These are phyloP conservation scores for Aspergillus hancockii DNA, from an alignment of 495 filamentous ascomycete genomes.

Conservation along the genomic window DNA sequence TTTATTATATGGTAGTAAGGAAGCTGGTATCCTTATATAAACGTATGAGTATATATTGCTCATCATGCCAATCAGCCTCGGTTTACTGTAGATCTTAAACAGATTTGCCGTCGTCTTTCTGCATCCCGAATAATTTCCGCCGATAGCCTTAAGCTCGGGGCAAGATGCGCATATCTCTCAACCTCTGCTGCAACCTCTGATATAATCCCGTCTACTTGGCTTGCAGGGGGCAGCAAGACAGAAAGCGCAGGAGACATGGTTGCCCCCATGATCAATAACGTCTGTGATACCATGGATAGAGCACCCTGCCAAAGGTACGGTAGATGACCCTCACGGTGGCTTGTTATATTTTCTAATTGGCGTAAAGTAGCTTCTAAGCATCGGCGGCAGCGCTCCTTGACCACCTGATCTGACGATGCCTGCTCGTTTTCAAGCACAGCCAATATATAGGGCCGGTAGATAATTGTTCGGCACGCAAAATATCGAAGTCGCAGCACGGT, in stretches of 20 bases:
- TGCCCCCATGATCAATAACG: slow-evolving; percentile 77
- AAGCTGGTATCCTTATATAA: neutral
- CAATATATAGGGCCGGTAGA: slow-evolving; percentile 79
- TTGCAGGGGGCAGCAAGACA: slow-evolving; percentile 61
- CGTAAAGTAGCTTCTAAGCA: slow-evolving; percentile 80
- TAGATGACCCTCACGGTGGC: slow-evolving; percentile 81
- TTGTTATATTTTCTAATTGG: slow-evolving; percentile 76
- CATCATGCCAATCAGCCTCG: neutral
- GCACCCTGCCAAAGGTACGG: slow-evolving; percentile 88
- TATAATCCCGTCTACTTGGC: slow-evolving; percentile 71
- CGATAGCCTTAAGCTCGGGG: slow-evolving; percentile 69
- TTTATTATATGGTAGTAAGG: neutral
- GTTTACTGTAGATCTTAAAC: slow-evolving; percentile 25
- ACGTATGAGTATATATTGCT: neutral
- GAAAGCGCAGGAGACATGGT: slow-evolving; percentile 77
- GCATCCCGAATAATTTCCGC: slow-evolving; percentile 80
- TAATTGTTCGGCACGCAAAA: slow-evolving; percentile 82
- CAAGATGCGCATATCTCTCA: slow-evolving; percentile 69
- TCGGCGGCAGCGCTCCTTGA: slow-evolving; percentile 75
- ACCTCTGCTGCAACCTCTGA: slow-evolving; percentile 72
- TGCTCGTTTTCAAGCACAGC: slow-evolving; percentile 78
- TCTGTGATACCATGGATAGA: slow-evolving; percentile 78
- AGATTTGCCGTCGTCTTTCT: slow-evolving; percentile 61
- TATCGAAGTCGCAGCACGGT: slow-evolving; percentile 77
- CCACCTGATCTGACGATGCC: slow-evolving; percentile 63